Evolutionary conservation across 2,329 filamentous ascomycete genomes (phyloP), one percentile per base, ranked within the genome.

Genomic region (Bipolaris victoriae): DNA sequence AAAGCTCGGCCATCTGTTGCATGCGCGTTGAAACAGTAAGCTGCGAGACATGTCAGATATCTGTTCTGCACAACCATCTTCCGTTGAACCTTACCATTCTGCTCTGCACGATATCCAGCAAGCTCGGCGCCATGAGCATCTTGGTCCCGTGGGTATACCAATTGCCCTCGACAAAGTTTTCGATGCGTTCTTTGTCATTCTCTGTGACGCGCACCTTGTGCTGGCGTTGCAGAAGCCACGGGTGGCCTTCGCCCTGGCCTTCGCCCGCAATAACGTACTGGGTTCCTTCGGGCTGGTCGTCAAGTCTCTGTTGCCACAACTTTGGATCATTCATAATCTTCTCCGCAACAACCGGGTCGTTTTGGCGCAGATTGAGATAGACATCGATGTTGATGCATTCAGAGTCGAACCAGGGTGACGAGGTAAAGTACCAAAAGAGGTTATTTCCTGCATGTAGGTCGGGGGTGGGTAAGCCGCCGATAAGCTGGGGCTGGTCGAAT

Each of bases 211-310:
- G 55, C 60, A 47, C 49, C 57, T 68, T 69, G 49, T 70, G 58
- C 69, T 88, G 85, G 64, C 86, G 87, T 60, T 85, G 81, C 51
- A 88, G 83, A 2, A 87, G 81, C 82, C 84, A 89, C 35, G 87
- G 77, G 74, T 73, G 82, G 63, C 71, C 84, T 63, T 73, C 80
- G 47, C 61, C 78, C 63, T 85, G 74, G 1, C 86, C 85, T 62
- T 86, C 85, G 49, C 82, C 82, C 2, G 80, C 80, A 24, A 88
- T 83, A 52, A 88, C 78, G 67, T 85, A 89, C 64, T 88, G 85
- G 6, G 84, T 62, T 11, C 86, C 86, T 48, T 79, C 41, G 3
- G 61, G 55, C 76, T 84, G 81, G n/a, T 77, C 79, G 41, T 80
- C 80, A 43, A 89, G 66, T 13, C 80, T 74, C 11, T 75, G 78